Conservation (phyloP, 129 eudicot species). For the Glebionis coronaria region DNA sequence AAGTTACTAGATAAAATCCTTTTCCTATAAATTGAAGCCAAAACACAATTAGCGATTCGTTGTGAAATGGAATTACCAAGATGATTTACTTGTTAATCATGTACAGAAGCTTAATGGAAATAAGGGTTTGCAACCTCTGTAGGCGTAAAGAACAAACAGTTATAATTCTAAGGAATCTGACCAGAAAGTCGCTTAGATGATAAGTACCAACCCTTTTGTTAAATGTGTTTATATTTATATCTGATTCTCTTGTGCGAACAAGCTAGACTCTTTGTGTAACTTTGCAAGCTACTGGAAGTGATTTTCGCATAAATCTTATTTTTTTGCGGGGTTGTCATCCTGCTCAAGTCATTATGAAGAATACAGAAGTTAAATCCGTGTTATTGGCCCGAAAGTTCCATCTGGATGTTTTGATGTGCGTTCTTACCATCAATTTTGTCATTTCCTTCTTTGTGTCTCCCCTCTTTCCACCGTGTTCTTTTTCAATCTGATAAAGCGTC, state of each 20-base stretch:
- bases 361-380: neutral
- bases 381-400: neutral
- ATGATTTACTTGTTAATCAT: neutral
- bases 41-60: too few relatives aligned
- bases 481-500: neutral
- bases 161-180: too few relatives aligned
- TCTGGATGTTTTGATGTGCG: neutral
- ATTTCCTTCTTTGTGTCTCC: neutral
- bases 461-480: slow-evolving; percentile 5
- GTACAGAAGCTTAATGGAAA: neutral
- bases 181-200: neutral
- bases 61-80: neutral
- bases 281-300: too few relatives aligned
- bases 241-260: neutral
- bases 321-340: neutral
- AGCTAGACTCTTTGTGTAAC: too few relatives aligned
- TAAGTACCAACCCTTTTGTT: neutral
- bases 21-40: too few relatives aligned
- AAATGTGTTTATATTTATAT: neutral
- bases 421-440: neutral
- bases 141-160: too few relatives aligned
- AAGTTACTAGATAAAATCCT: too few relatives aligned
- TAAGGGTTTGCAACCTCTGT: neutral
- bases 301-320: neutral
- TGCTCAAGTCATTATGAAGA: neutral